Base-by-base conservation (phyloP, 1,284 basidiomycete genomes). In the Lentinus polychrous region DNA sequence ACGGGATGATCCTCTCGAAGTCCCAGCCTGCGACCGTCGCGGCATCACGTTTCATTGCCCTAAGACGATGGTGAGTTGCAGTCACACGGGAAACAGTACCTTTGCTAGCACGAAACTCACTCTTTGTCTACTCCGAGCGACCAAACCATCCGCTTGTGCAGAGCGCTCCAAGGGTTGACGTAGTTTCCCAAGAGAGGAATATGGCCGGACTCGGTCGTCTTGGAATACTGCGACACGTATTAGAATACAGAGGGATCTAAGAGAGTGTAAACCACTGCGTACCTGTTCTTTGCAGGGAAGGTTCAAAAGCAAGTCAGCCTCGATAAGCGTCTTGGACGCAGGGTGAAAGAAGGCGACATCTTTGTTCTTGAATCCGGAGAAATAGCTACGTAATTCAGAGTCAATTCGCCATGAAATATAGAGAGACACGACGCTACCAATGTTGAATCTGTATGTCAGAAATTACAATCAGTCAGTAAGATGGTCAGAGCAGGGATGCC, bases 241-340 rank as follows among this genome's bases (percentile, higher is more conserved):
- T 22, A 23, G 12, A 40, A 12, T 12, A 40, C n/a, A 24, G 10
- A n/a, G 24, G 45, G 45, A 52, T 58, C 53, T 54, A 14, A 27
- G 31, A 3, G n/a, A 33, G 20, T 50, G n/a, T 35, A 24, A 20
- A 20, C 3, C n/a, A n/a, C n/a, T n/a, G 58, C 65, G 22, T 54
- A 86, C 88, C 70, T 97, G 94, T 66, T 98, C 94, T 0, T 66
- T 83, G 3, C 80, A 74, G 0, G 94, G 94, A 5, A 97, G 71
- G 67, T 98, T 97, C 73, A 95, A 85, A 3, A 98, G 64, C 39
- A 97, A 71, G 64, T 99, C 95, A 0, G 90, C 95, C 62, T 89
- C 74, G 49, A 98, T 78, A 47, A 98, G 70, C 0, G 87, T 84
- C 62, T 83, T 89, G 12, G 83, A 86, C 0, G 81, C 75, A 12